Conservation (phyloP, 768 basidiomycete species). For the Phaeotremella fagi region DNA sequence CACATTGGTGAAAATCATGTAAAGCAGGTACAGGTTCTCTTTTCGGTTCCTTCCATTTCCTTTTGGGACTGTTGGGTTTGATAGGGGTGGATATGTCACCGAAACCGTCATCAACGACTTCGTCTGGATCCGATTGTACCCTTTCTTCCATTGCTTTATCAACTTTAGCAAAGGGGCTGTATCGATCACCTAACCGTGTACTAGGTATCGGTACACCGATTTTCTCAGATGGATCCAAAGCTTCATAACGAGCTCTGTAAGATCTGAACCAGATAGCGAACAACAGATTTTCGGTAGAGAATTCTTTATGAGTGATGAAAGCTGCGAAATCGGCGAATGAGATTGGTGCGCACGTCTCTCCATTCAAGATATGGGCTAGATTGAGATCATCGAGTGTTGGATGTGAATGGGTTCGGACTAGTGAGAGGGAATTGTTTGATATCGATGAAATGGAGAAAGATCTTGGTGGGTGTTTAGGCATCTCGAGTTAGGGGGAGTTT, state of each 20-base stretch:
- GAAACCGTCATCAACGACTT: background rate
- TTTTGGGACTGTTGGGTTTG: background rate
- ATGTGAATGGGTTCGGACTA: slow-evolving; percentile 2
- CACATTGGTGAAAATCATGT: slow-evolving; percentile 5
- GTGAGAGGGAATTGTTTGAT: slow-evolving; percentile 9
- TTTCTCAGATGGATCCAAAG: slow-evolving; percentile 9
- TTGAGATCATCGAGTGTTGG: slow-evolving; percentile 33
- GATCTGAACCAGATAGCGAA: slow-evolving; percentile 42
- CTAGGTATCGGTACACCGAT: slow-evolving; percentile 29
- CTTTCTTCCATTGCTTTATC: slow-evolving; percentile 6
- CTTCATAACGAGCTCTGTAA: slow-evolving; percentile 26
- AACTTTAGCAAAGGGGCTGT: slow-evolving; percentile 34
- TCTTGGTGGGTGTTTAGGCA: too few species aligned
- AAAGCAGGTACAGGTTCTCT: background rate
- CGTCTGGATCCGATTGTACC: background rate
- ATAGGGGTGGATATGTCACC: background rate
- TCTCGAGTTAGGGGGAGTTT: too few species aligned
- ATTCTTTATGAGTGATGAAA: slow-evolving; percentile 38
- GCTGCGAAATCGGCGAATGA: slow-evolving; percentile 37
- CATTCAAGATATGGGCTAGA: slow-evolving; percentile 35
- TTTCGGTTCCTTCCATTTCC: background rate
- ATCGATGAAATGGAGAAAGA: slow-evolving; percentile 14
- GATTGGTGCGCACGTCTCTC: slow-evolving; percentile 40
- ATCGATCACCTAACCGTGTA: slow-evolving; percentile 30
- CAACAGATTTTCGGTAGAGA: slow-evolving; percentile 37